Base-by-base conservation (phyloP, 2,329 filamentous ascomycete species). In the Chaetomiaceae sp. region DNA sequence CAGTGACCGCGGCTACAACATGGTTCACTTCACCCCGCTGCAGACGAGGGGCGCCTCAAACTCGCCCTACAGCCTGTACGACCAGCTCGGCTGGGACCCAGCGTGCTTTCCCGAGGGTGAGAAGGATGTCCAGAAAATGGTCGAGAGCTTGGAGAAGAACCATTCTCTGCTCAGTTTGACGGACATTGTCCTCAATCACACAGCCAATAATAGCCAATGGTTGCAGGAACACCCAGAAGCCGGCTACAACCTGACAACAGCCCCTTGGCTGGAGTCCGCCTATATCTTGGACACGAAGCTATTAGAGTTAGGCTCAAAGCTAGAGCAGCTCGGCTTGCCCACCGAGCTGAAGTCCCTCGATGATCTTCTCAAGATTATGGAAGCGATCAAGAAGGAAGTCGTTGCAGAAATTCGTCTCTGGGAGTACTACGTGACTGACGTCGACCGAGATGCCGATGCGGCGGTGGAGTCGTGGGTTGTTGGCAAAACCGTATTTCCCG, bases 151-250 rank as follows among this genome's bases (percentile, higher is more conserved):
- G 78, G 89, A 96, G 70, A 78, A 85, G 47, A 85, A 95, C 48
- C 85, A 95, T 69, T 88, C 88, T 2, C 75, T 99, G 49, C 77
- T 99, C 52, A 90, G 89, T 57, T 72, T 99, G 73, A 96, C 92
- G 1, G 94, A 99, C 68, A 92, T 99, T 57, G 95, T 99, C 40
- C 90, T 94, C 76, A 99, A 99, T 66, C 94, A 99, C 73, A 99
- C 94, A 4, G 92, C 94, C 6, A 82, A 96, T 74, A 97, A 97
- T 72, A 95, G 88, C 71, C 82, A 86, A 63, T 99, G 94, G 94
- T 79, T 99, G 10, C 79, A 95, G 66, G 87, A 95, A 55, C 92
- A 99, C 65, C 94, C 95, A 0, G 94, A 99, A 63, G 87, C 90
- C 40, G 94, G 94, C 14, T 99, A 99, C 77, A 99, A 95, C 67